Evolutionary conservation across 345 rosid genomes (phyloP), one percentile per base, ranked within the genome.

Genomic region (Eutrema japonicum): DNA sequence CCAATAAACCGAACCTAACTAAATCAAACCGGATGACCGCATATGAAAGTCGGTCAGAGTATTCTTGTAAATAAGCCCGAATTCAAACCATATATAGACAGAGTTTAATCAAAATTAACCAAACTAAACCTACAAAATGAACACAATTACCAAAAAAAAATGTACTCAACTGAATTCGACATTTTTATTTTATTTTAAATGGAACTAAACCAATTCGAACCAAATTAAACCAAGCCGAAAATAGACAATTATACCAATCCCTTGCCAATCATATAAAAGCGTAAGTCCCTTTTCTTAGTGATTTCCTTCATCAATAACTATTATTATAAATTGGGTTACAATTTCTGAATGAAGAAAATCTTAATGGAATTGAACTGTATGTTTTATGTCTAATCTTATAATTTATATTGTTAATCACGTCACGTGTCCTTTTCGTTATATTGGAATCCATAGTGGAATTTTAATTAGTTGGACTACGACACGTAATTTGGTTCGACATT

Each of bases 361-460:
- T 50, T 13, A 67, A 7, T 75, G 78, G 78, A 59, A 12, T 42
- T 7, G 11, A 67, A 26, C 78, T 67, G 68, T 75, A 59, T 59
- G 73, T 33, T 59, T 67, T 33, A n/a, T 75, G 55, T 38, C 53
- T 40, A 66, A 22, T 32, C 13, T 47, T 35, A 47, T 13, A 7
- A 38, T 3, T 33, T 27, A 22, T 16, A 35, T 29, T 73, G 35
- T 13, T 41, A 18, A 36, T 35, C 54, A 60, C 62, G 63, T 35
- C 54, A 60, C 62, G 63, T 73, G 65, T 45, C n/a, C 22, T 10
- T 50, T 58, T 43, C 26, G 35, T 5, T 35, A 26, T 57, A 46
- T 8, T 42, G 37, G 33, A 40, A 14, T 16, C 29, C 43, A n/a
- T 60, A 41, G n/a, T 49, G 37, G 12, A 63, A 8, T 9, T 9